phyloP scores from a whole-genome alignment of 306 rosid genomes.

The Vigna angularis region DNA sequence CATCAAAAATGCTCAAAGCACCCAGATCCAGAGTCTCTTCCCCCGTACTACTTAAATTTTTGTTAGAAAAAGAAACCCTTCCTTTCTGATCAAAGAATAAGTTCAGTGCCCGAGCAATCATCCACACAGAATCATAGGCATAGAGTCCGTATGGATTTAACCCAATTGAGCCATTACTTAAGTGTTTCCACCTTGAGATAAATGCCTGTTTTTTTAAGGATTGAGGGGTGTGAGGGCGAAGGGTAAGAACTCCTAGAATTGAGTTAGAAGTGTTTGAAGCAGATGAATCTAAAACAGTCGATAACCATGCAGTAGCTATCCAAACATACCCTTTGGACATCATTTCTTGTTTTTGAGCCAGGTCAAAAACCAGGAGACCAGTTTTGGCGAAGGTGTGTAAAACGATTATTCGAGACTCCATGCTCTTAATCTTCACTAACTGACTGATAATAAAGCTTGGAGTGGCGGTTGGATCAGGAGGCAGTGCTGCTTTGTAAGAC shows the following conservation, averaged over 20 bases:
- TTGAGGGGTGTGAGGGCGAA: conserved; percentile 72
- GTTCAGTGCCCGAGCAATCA: conserved; percentile 68
- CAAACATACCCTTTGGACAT: conserved; percentile 75
- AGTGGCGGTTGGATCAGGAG: conserved; percentile 49
- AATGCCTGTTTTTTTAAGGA: conserved; percentile 58
- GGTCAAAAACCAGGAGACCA: conserved; percentile 58
- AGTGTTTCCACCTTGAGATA: conserved; percentile 70
- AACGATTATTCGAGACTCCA: conserved; percentile 71
- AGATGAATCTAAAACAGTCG: conserved; percentile 61
- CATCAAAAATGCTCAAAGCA: conserved; percentile 68
- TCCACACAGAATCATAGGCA: conserved; percentile 87
- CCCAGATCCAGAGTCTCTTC: conserved; percentile 56
- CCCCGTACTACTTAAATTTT: conserved; percentile 36
- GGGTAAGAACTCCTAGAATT: conserved; percentile 67
- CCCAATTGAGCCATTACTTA: conserved; percentile 53
- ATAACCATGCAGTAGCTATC: conserved; percentile 73
- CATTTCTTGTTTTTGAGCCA: conserved; percentile 71
- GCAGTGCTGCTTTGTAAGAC: conserved; percentile 73
- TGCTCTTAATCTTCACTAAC: conserved; percentile 57
- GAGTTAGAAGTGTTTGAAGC: conserved; percentile 40
- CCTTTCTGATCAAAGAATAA: conserved; percentile 66
- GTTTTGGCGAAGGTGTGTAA: conserved; percentile 50
- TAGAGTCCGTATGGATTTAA: conserved; percentile 65
- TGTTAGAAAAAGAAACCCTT: conserved; percentile 66
- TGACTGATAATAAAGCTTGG: conserved; percentile 50